phyloP scores from a whole-genome alignment of 2,329 filamentous ascomycete genomes.

The Diaporthe citri region DNA sequence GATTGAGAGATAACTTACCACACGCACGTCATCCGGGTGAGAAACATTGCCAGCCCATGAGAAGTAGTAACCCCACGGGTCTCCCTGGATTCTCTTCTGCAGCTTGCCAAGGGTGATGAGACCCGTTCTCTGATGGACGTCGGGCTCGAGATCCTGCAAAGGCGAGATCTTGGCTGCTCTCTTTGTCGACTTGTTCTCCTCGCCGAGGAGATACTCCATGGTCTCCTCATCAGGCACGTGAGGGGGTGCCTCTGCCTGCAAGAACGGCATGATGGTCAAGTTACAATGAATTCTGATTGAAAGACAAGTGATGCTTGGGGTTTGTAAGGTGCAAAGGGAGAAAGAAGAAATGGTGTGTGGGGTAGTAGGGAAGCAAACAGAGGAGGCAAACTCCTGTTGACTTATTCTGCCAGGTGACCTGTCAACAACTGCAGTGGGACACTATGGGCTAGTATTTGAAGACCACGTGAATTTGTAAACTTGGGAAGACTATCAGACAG shows the following conservation, averaged over 20 bases:
- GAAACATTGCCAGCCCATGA: conserved; percentile 39
- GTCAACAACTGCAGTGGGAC: background rate
- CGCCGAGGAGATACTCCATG: conserved; percentile 28
- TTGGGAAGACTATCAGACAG: background rate
- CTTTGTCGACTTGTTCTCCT: conserved; percentile 15
- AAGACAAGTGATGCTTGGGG: background rate
- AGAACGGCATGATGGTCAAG: conserved; percentile 14
- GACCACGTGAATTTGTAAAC: background rate
- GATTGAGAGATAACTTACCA: conserved; percentile 17
- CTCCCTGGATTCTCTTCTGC: conserved; percentile 28
- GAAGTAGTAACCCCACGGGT: conserved; percentile 33
- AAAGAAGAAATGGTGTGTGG: background rate
- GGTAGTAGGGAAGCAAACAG: background rate
- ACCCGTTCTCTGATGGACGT: conserved; percentile 8
- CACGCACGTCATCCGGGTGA: conserved; percentile 31
- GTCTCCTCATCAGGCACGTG: conserved; percentile 30
- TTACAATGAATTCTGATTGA: no score
- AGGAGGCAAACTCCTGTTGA: background rate
- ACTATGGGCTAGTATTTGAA: background rate
- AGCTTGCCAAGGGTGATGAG: conserved; percentile 30
- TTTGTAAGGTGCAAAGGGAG: background rate
- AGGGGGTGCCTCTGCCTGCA: conserved; percentile 23
- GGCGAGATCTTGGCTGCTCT: conserved; percentile 16
- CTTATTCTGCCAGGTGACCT: background rate
- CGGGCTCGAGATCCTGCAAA: conserved; percentile 25